phyloP scores from a whole-genome alignment of 2,329 filamentous ascomycete genomes.

The Trichophyton rubrum region DNA sequence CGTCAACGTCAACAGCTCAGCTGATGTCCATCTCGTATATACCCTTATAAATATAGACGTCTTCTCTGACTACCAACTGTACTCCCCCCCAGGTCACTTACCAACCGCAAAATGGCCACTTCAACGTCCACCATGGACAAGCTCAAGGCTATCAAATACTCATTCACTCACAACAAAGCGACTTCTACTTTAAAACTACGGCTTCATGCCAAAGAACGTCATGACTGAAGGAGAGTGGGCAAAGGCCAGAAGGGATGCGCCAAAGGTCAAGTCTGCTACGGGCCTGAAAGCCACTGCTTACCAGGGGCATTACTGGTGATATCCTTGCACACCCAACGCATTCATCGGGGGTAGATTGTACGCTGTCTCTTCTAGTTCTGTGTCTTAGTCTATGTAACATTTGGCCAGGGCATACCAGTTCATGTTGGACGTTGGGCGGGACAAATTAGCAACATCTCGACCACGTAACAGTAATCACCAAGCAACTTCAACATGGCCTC shows the following conservation, averaged over 20 bases:
- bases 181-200: constrained; percentile 2
- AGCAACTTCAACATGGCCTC: background rate
- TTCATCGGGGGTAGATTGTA: too few species aligned
- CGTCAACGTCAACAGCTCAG: too few species aligned
- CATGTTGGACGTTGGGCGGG: too few species aligned
- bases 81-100: background rate
- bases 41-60: too few species aligned
- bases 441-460: too few species aligned
- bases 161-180: background rate
- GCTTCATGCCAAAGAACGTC: constrained; percentile 4
- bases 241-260: background rate
- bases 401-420: too few species aligned
- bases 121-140: too few species aligned
- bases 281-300: background rate
- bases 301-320: background rate
- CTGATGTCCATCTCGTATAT: too few species aligned
- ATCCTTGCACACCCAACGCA: background rate
- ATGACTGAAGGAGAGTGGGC: constrained; percentile 3
- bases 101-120: background rate
- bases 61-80: too few species aligned
- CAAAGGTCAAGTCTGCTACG: background rate
- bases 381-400: too few species aligned
- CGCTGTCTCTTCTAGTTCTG: too few species aligned
- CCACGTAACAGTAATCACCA: too few species aligned
- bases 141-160: background rate